A percentile compares a stretch with the other conserved stretches of the same genome.
Evolutionary conservation across 169 alveolate species (phyloP).

Genomic region (Toxoplasma gondii): DNA sequence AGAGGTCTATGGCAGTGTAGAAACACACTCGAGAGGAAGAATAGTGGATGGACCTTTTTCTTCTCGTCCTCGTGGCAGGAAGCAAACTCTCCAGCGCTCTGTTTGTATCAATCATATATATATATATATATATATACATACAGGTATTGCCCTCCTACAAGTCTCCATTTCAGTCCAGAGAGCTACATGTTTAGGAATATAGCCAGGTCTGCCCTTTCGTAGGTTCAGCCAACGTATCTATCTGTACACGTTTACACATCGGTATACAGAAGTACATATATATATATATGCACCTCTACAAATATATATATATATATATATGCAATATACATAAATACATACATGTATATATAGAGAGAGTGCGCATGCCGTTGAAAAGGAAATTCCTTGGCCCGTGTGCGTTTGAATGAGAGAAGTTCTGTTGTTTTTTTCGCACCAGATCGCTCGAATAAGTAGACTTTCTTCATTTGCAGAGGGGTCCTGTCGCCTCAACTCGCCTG

Average conservation of each 20-base stretch:
- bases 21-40: no score
- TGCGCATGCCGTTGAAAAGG: no score
- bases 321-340: no score
- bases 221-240: no score
- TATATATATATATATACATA: neutral
- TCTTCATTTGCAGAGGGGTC: conserved; percentile 93
- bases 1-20: no score
- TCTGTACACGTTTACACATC: neutral
- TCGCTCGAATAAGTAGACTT: conserved; percentile 93
- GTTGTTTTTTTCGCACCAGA: conserved; percentile 81
- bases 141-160: neutral
- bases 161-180: no score
- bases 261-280: neutral
- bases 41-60: no score
- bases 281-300: neutral
- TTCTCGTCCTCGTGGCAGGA: neutral
- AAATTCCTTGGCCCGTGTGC: no score
- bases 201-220: no score
- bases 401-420: no score
- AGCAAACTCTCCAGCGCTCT: neutral
- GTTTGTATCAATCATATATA: neutral
- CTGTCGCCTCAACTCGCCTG: conserved; percentile 95
- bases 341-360: neutral
- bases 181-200: no score
- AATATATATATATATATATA: no score